These are phyloP conservation scores for Xylaria bambusicola DNA, from an alignment of 495 filamentous ascomycete genomes.

Conservation along the genomic window DNA sequence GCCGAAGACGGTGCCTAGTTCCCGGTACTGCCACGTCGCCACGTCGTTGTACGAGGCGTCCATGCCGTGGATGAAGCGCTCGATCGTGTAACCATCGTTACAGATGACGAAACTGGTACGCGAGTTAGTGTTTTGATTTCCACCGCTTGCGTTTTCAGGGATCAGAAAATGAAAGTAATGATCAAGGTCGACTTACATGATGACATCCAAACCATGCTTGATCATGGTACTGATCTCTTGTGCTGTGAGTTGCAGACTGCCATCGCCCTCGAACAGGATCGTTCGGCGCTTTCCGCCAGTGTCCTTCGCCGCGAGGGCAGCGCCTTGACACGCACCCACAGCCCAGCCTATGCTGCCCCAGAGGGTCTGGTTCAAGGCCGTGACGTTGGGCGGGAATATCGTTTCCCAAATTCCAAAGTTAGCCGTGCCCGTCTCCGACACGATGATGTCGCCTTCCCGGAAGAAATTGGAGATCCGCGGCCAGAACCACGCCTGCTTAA, in stretches of 20 bases:
- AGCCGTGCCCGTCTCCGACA: constrained; percentile 87
- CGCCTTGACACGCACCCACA: constrained; percentile 76
- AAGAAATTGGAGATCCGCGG: constrained; percentile 77
- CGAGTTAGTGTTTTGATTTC: constrained; percentile 6
- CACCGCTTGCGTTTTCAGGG: not conserved
- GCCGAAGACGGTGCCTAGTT: constrained; percentile 69
- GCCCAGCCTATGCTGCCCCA: constrained; percentile 90
- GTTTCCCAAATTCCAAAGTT: constrained; percentile 92
- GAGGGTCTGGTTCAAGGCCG: constrained; percentile 78
- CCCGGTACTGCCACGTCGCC: constrained; percentile 68
- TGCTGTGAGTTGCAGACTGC: constrained; percentile 78
- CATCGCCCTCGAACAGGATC: constrained; percentile 86
- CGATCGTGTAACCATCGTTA: constrained; percentile 77
- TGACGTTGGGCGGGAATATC: constrained; percentile 73
- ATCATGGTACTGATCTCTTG: constrained; percentile 91
- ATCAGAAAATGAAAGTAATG: constrained; percentile 13
- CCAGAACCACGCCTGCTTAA: constrained; percentile 89
- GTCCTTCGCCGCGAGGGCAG: constrained; percentile 71
- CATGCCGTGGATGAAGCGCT: constrained; percentile 76
- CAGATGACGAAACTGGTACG: constrained; percentile 66
- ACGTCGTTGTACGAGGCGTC: constrained; percentile 81
- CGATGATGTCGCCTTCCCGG: constrained; percentile 71
- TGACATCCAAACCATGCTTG: constrained; percentile 71
- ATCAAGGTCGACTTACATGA: constrained; percentile 60
- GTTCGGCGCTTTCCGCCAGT: constrained; percentile 53